Evolutionary conservation across 345 rosid genomes (phyloP), one percentile per base, ranked within the genome.

Genomic region (Hirschfeldia incana): DNA sequence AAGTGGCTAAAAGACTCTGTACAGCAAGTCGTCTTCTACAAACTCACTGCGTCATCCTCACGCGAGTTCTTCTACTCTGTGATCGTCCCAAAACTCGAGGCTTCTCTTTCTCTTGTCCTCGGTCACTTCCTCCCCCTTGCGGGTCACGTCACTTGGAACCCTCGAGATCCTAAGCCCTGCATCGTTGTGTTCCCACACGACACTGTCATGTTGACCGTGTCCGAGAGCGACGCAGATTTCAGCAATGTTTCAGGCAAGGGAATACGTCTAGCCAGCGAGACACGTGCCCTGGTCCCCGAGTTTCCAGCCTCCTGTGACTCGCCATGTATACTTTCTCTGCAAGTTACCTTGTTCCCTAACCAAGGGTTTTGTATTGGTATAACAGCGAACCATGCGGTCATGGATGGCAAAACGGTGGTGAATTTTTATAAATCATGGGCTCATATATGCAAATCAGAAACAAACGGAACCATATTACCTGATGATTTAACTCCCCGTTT

Each of bases 61-160:
- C 59, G 12, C 29, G 30, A 21, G 62, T 58, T 8, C 62, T 58
- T 58, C 62, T 21, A 58, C 30, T 58, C 62, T 0, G 30, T 58
- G 30, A 58, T 58, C 30, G 9, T 58, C 30, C 62, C 62, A 11
- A 58, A 58, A 58, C 62, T 58, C 30, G 30, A 58, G 30, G 3
- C 11, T 8, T 58, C 62, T 58, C 62, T 58, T 26, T 58, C 62
- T 21, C 30, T 58, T 26, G 62, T 58, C 13, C 62, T 58, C 5
- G 62, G 62, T 17, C 62, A 58, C 30, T 58, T 58, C 62, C 30
- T 58, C 13, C 30, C 62, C 30, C 62, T 58, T 17, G 62, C 62
- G 13, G 62, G 62, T 26, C 62, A 58, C 62, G 13, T 58, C 62
- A 58, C 62, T 21, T 58, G 62, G 62, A 27, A 58, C 62, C 62